A percentile compares a stretch with the other conserved stretches of the same genome.
These are phyloP conservation scores for Castanospermum australe DNA, from an alignment of 306 rosid species.

Conservation along the genomic window DNA sequence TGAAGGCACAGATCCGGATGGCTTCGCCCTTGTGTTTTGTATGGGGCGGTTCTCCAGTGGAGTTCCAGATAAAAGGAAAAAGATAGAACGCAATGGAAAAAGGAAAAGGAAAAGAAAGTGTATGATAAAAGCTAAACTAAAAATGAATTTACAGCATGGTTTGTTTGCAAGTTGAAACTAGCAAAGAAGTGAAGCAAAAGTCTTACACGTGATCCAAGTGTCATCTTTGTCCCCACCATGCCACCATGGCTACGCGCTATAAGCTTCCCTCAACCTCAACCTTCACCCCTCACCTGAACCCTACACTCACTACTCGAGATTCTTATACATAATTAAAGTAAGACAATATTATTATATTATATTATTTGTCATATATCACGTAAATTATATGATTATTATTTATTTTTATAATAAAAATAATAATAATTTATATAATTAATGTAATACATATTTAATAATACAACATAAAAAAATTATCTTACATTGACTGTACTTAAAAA, in stretches of 20 bases:
- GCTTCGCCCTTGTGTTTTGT: conserved; percentile 4
- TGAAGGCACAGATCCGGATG: conserved; percentile 23
- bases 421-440: too few relatives aligned
- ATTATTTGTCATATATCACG: too few relatives aligned
- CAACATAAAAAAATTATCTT: too few relatives aligned
- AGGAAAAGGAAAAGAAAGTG: conserved; percentile 28
- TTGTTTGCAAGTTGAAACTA: conserved; percentile 37
- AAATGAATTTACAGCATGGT: conserved; percentile 15
- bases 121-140: conserved; percentile 21
- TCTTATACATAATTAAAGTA: too few relatives aligned
- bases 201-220: conserved; percentile 56
- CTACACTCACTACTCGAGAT: too few relatives aligned
- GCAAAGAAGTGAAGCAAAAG: conserved; percentile 83
- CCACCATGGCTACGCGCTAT: conserved; percentile 30
- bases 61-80: conserved; percentile 13
- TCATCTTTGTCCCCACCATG: conserved; percentile 55
- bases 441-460: too few relatives aligned
- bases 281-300: not conserved
- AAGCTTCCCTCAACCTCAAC: not conserved
- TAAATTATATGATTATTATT: too few relatives aligned
- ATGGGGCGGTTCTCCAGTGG: conserved; percentile 41
- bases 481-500: too few relatives aligned
- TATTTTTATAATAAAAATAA: too few relatives aligned
- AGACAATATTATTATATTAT: too few relatives aligned
- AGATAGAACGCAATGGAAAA: not conserved